Evolutionary conservation across 2,329 filamentous ascomycete genomes (phyloP).

Genomic region (Aspergillus amoenus): DNA sequence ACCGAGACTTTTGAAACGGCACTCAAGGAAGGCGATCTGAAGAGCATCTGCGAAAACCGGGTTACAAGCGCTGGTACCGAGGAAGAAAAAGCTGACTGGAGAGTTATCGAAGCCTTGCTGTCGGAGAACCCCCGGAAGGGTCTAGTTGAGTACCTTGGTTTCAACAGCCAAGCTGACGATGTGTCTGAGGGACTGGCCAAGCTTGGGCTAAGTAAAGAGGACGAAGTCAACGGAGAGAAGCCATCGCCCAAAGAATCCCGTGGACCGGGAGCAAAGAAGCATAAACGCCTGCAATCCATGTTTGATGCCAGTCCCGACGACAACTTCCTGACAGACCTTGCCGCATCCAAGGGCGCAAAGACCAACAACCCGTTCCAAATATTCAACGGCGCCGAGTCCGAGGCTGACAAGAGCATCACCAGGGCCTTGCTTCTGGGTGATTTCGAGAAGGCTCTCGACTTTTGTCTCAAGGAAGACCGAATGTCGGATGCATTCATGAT

Average conservation of each 20-base stretch:
- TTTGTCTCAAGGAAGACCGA: conserved; percentile 83
- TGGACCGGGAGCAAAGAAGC: conserved; percentile 54
- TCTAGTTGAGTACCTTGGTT: conserved; percentile 87
- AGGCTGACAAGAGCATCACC: conserved; percentile 83
- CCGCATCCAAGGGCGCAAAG: conserved; percentile 86
- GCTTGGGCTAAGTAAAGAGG: conserved; percentile 41
- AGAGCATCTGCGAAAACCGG: conserved; percentile 75
- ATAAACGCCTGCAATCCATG: conserved; percentile 69
- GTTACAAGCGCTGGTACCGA: conserved; percentile 74
- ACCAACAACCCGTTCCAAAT: conserved; percentile 94
- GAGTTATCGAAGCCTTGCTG: conserved; percentile 84
- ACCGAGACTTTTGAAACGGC: conserved; percentile 86
- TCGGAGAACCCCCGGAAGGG: conserved; percentile 81
- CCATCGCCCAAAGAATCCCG: conserved; percentile 49
- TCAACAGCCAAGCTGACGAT: conserved; percentile 62
- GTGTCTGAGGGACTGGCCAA: conserved; percentile 44
- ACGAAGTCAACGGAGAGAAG: conserved; percentile 42
- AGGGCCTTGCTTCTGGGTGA: conserved; percentile 84
- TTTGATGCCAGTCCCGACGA: conserved; percentile 76
- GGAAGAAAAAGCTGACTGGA: conserved; percentile 95
- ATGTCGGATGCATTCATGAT: conserved; percentile 98
- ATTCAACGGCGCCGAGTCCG: conserved; percentile 77
- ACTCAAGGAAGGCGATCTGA: conserved; percentile 73
- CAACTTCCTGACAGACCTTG: conserved; percentile 80
- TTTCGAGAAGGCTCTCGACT: conserved; percentile 84